Base-by-base conservation (phyloP, 371 early-diverging fungal genomes). In the Mucor irregularis region DNA sequence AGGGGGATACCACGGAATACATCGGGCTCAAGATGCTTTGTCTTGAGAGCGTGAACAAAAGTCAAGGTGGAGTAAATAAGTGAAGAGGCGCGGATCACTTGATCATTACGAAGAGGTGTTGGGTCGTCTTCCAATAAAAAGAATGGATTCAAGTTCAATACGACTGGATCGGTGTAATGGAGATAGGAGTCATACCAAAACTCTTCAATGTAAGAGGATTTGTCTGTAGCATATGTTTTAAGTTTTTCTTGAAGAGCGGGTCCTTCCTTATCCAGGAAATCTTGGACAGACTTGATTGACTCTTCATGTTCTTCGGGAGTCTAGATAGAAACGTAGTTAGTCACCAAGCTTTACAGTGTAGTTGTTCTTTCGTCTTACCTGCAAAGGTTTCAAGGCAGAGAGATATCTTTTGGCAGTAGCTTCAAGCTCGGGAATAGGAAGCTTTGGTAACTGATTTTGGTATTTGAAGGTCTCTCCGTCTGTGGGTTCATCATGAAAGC, bases 361-460 rank as follows among this genome's bases (percentile, higher is more conserved):
- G 17, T n/a, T 11, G 8, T n/a, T 28, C 3, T 10, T 19, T 39
- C 3, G 24, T 2, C 51, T 64, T 56, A 90, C 77, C 66, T 82
- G 78, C 29, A 97, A 73, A n/a, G 97, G 93, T 44, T 83, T 81
- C 6, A 94, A 80, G 4, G 88, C 75, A 24, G 80, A 59, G 0
- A 93, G 76, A 66, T 95, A 96, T 28, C 85, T 77, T 25, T 77
- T 64, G n/a, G 82, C 67, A 1, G 97, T 96, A 50, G 90, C 90
- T 34, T 87, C 73, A 33, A 97, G 83, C 17, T 88, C 78, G 0
- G 98, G 97, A 35, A 97, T 88, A 25, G 96, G 96, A 17, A 96
- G 78, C 39, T 84, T 85, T 17, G 88, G 88, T 19, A 95, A 81
- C 45, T 80, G 73, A 8, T 68, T 66, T 59, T 87, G 87, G 53